Evolutionary conservation across 805 yeast species (phyloP), one percentile per base, ranked within the genome.

Genomic region (Metschnikowia sp.): DNA sequence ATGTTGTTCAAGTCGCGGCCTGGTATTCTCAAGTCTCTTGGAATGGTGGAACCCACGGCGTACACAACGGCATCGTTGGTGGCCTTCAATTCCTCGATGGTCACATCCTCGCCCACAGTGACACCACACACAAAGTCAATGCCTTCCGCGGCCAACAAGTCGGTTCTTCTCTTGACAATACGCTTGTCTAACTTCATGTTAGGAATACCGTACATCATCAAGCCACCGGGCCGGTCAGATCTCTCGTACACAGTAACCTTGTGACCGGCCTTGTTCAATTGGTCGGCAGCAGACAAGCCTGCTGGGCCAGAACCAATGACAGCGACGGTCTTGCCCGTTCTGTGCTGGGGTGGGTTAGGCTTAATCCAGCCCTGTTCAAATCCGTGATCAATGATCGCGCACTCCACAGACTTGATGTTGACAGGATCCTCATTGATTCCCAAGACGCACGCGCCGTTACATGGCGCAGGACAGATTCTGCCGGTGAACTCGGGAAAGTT

Each of bases 401-500:
- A 86, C 72, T 92, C 99, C 56, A 92, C 86, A 18, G 96, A 86
- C 72, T 92, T 92, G 70, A 92, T 92, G 60, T 97, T 97, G 59
- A 94, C 98, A 26, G 98, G 96, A 58, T 87, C 94, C 55, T 86
- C 95, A 67, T 84, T 89, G 59, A 94, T 89, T 40, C 97, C 96
- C 60, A 94, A 77, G 32, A 89, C 92, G 69, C 82, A 81, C 3
- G 98, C 96, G 59, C 97, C 97, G 69, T 91, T 96, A 75, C 99
- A 92, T 54, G 99, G 99, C 51, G 98, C 98, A 19, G 99, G 99
- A 73, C 99, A 92, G 54, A 92, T 92, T 72, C 97, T 83, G 51
- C 97, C 96, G 50, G 98, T 92, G 63, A 94, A 92, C 72, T 94
- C 98, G 19, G 98, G 98, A 86, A 94, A 92, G 73, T 94, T 92